Percentiles rank a stretch among this genome's conserved stretches.
Evolutionary conservation across 208 protist species (phyloP).

Genomic region (Leishmania amazonensis): DNA sequence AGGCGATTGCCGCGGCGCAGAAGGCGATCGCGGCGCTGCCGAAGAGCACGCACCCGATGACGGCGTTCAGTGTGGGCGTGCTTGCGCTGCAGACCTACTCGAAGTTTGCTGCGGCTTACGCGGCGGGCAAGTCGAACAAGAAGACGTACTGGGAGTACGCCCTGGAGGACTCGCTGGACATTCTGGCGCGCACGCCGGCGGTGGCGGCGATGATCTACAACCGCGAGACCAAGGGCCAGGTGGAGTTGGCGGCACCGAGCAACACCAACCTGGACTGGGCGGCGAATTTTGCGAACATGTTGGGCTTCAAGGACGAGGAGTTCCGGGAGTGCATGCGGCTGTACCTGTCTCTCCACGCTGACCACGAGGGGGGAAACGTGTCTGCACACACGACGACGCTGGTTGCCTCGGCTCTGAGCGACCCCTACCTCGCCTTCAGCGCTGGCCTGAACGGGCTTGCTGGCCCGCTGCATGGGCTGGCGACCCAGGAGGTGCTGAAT

Average conservation of each 20-base stretch:
- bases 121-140: conserved; percentile 90
- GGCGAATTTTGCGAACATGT: conserved; percentile 95
- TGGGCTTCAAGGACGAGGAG: conserved; percentile 91
- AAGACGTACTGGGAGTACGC: conserved; percentile 95
- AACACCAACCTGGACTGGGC: conserved; percentile 92
- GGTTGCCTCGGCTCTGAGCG: conserved; percentile 96
- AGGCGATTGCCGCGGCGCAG: conserved; percentile 67
- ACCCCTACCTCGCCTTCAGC: conserved; percentile 97
- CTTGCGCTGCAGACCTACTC: conserved; percentile 93
- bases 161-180: conserved; percentile 95
- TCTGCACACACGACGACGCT: conserved; percentile 97
- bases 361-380: conserved; percentile 97
- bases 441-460: conserved; percentile 96
- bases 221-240: conserved; percentile 57
- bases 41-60: conserved; percentile 96
- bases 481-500: conserved; percentile 97
- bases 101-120: conserved; percentile 95
- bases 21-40: conserved; percentile 91
- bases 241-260: conserved; percentile 43
- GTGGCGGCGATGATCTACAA: conserved; percentile 95
- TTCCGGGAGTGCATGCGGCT: conserved; percentile 98
- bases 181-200: conserved; percentile 89
- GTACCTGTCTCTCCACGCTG: conserved; percentile 97
- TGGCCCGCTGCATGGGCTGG: conserved; percentile 97
- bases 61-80: conserved; percentile 83